Evolutionary conservation across 148 eudicot species (phyloP), one percentile per base, ranked within the genome.

Genomic region (Rhododendron ovatum): DNA sequence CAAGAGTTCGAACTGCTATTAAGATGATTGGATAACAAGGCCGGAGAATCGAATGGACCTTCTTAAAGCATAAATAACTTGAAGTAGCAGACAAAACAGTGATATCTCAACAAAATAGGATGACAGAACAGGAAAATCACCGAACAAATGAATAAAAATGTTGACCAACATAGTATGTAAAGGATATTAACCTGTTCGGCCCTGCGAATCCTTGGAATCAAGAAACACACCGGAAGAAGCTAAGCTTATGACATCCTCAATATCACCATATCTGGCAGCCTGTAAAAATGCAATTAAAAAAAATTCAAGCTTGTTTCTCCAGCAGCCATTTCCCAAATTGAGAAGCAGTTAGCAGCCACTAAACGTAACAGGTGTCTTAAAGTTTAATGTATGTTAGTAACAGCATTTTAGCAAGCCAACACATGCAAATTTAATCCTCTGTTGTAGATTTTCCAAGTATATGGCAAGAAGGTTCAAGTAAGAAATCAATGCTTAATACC

Each of bases 251-350:
- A 96, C 41, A 87, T 96, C 96, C 86, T 94, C 98, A 77, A 96
- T 90, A 84, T 96, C 99, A 65, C 92, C 95, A 89, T 95, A 96
- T 89, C 99, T 94, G 86, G 99, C 95, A 85, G 98, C 99, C 99
- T 96, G 87, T 80, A 5, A 82, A 87, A 45, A 57, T 20, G 55
- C 26, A 33, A 80, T 78, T 35, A 73, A 81, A 48, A 30, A 69
- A 57, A 81, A 33, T 65, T 80, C 51, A 81, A 81, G 80, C 43
- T 33, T 59, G 48, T 20, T 65, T 71, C 41, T 71, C 76, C 76
- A 30, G 76, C 7, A 71, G 76, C 41, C 14, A 71, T 71, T 30
- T 71, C 41, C 76, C 76, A 30, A 86, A 67, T 50, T 24, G 33
- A 69, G 35, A 30, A 28, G 15, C 57, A 45, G 26, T 65, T 12